phyloP scores from a whole-genome alignment of 345 rosid species.

The Euclidium syriacum region DNA sequence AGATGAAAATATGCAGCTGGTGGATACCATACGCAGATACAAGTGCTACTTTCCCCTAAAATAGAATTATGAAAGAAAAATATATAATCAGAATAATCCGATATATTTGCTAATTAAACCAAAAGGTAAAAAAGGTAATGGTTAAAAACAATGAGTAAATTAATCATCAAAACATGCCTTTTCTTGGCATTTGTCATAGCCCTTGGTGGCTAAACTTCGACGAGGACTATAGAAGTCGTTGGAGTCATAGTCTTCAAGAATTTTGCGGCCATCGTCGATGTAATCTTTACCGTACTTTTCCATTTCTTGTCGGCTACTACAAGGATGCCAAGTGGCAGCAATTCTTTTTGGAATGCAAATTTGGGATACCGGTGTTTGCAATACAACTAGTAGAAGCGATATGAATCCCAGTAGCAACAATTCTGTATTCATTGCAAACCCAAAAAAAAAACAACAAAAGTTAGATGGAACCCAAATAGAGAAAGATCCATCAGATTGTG shows the following conservation, averaged over 20 bases:
- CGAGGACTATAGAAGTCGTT: constrained; percentile 27
- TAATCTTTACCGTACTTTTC: constrained; percentile 3
- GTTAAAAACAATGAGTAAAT: neutral
- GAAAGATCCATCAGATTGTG: neutral
- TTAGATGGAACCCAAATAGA: neutral
- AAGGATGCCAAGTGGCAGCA: constrained; percentile 71
- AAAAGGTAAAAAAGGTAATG: neutral
- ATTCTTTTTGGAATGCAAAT: constrained; percentile 43
- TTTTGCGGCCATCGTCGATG: constrained; percentile 28
- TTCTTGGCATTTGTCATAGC: constrained; percentile 37
- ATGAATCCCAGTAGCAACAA: constrained; percentile 75
- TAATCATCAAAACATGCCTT: constrained; percentile 28
- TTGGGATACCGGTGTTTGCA: constrained; percentile 38
- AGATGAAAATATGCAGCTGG: constrained; percentile 78
- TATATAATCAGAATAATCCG: neutral
- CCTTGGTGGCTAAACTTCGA: constrained; percentile 39
- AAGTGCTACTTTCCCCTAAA: constrained; percentile 66
- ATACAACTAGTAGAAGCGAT: constrained; percentile 55
- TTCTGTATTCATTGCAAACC: constrained; percentile 34
- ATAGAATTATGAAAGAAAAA: neutral
- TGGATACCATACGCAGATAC: constrained; percentile 72
- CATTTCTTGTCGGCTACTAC: constrained; percentile 1
- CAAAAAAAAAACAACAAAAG: neutral
- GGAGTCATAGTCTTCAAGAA: constrained; percentile 36
- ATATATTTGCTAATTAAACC: neutral